These are phyloP conservation scores for Leucocoprinus sp. DNA, from an alignment of 768 basidiomycete species.

Conservation along the genomic window DNA sequence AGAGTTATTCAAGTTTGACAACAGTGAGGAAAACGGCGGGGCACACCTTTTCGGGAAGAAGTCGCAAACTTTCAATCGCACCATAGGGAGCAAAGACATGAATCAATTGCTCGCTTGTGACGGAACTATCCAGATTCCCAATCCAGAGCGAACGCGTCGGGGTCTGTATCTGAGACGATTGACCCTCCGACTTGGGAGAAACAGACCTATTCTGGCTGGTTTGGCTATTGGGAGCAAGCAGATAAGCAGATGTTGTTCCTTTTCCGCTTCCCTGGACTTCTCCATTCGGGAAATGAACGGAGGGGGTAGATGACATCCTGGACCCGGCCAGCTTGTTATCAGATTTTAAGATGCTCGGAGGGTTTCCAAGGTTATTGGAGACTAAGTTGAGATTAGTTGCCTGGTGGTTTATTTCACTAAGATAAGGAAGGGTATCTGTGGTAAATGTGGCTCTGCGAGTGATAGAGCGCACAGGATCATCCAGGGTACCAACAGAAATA, in stretches of 20 bases:
- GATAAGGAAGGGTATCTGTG: conserved; percentile 47
- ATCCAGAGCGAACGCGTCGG: conserved; percentile 98
- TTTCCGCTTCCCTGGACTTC: conserved; percentile 38
- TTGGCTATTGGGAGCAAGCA: conserved; percentile 54
- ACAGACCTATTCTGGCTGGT: conserved; percentile 53
- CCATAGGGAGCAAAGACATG: conserved; percentile 96
- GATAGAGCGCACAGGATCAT: conserved; percentile 65
- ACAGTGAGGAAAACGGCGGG: conserved; percentile 4
- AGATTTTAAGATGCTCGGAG: conserved; percentile 52
- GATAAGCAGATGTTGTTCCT: conserved; percentile 47
- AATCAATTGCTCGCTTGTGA: conserved; percentile 91
- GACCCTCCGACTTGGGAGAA: conserved; percentile 73
- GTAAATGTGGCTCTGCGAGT: conserved; percentile 51
- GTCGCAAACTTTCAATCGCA: conserved; percentile 89
- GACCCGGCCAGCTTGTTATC: conserved; percentile 39
- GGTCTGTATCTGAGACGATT: conserved; percentile 73
- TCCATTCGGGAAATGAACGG: conserved; percentile 64
- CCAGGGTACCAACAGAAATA: conserved; percentile 82
- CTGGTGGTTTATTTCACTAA: conserved; percentile 45
- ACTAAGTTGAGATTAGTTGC: conserved; percentile 29
- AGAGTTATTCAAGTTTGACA: not conserved
- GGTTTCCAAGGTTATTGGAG: conserved; percentile 30
- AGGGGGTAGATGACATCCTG: conserved; percentile 40
- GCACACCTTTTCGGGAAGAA: conserved; percentile 92
- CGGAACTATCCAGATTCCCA: conserved; percentile 91